phyloP scores from a whole-genome alignment of 192 early-diverging fungal genomes.

The Pilaira anomala region DNA sequence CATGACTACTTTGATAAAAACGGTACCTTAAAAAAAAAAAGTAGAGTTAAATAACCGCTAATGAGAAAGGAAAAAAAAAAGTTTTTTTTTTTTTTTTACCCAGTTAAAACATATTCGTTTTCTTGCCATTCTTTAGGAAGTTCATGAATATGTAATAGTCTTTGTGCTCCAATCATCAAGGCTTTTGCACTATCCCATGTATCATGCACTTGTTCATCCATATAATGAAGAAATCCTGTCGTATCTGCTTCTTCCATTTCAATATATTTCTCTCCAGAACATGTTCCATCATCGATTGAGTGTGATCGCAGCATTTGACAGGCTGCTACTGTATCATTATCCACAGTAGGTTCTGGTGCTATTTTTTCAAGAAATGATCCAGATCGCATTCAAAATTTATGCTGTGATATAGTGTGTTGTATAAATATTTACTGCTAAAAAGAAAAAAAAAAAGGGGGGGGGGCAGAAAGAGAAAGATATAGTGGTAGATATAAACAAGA shows the following conservation, averaged over 20 bases:
- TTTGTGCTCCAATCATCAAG: constrained; percentile 50
- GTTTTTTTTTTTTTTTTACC: constrained; percentile 32
- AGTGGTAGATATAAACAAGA: no score
- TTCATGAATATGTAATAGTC: constrained; percentile 55
- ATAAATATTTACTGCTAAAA: no score
- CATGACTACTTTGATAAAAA: constrained; percentile 45
- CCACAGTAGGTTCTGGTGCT: no score
- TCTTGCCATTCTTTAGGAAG: constrained; percentile 62
- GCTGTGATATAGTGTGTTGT: no score
- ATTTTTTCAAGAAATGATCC: not conserved
- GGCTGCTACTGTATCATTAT: no score
- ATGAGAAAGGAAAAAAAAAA: not conserved
- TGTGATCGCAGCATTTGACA: constrained; percentile 16
- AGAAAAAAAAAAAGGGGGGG: no score
- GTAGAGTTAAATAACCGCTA: not conserved
- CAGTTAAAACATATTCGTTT: constrained; percentile 53
- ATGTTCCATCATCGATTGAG: not conserved
- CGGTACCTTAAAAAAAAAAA: constrained; percentile 43
- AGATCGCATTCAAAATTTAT: no score
- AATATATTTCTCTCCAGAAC: constrained; percentile 20
- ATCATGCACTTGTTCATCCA: constrained; percentile 53
- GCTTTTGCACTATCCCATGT: constrained; percentile 50
- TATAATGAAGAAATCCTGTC: constrained; percentile 50
- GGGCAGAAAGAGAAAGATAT: no score
- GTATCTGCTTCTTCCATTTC: constrained; percentile 51